Evolutionary conservation across 805 yeast species (phyloP), one percentile per base, ranked within the genome.

Genomic region (Monosporozyma yasuniensis): DNA sequence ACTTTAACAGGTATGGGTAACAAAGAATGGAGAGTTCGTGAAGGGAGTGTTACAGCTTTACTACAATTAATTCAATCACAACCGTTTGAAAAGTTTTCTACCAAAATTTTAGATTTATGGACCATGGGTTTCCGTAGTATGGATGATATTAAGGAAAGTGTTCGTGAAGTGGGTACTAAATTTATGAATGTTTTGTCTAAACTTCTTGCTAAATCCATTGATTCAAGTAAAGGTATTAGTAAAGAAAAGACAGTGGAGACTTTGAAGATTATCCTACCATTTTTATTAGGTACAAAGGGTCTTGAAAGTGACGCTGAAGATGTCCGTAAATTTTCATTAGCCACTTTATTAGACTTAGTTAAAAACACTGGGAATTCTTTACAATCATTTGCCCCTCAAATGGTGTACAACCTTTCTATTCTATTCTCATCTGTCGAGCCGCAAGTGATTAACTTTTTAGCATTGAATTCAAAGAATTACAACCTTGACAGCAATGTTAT

Each of bases 71-170:
- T 93, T 12, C 84, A 81, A 53, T 73, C 80, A n/a, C 72, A 76
- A 23, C 74, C 81, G 0, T 44, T 56, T 42, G 79, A 77, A 10
- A 68, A 63, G 12, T 84, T 83, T 57, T 78, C 78, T 35, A 55
- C 61, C 10, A 60, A 69, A 9, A 59, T 84, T 52, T 84, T 85
- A 51, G 80, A 79, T 4, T 79, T 91, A 30, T 91, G 97, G 97
- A 72, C 76, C 4, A 82, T 87, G 85, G 82, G 90, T 46, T 90
- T 91, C 69, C 76, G 99, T 60, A 78, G 80, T 0, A 78, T 91
- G 77, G 99, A 91, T 68, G 98, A 91, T 69, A 87, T 91, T 52
- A 93, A 93, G 65, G 96, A 87, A 35, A 85, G 95, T 67, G 96
- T 93, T 3, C 74, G 97, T 47, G 78, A 77, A 50, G 95, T 87